phyloP scores from a whole-genome alignment of 768 basidiomycete species.

The Phanerochaete carnosa region DNA sequence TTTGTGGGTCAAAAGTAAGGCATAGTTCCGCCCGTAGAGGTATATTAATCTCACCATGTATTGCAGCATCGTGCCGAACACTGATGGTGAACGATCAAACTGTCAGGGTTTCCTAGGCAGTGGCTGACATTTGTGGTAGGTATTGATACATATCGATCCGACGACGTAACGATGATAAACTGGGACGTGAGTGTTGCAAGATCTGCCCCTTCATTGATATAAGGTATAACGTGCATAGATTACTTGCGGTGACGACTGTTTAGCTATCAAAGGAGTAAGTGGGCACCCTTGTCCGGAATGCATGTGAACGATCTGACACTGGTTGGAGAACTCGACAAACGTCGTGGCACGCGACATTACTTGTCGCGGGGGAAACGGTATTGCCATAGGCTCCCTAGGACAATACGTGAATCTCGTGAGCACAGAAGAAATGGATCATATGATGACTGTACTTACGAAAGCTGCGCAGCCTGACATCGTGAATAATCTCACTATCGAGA shows the following conservation, averaged over 20 bases:
- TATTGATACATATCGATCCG: conserved; percentile 53
- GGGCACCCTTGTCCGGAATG: neutral
- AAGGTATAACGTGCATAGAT: conserved; percentile 22
- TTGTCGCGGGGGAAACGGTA: conserved; percentile 57
- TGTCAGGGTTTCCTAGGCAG: neutral
- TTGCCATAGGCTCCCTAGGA: conserved; percentile 58
- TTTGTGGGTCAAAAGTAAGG: conserved; percentile 49
- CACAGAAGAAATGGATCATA: neutral
- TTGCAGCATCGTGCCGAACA: conserved; percentile 52
- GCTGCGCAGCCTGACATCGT: conserved; percentile 47
- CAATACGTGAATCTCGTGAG: conserved; percentile 51
- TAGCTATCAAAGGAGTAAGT: conserved; percentile 61
- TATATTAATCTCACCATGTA: neutral
- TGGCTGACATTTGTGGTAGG: conserved; percentile 27
- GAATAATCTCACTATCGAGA: conserved; percentile 45
- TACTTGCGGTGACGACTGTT: conserved; percentile 61
- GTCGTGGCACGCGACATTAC: conserved; percentile 44
- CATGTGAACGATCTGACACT: neutral
- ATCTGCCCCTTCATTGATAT: neutral
- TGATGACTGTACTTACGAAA: neutral
- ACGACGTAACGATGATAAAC: conserved; percentile 44
- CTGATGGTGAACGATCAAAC: conserved; percentile 39
- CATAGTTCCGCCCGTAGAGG: neutral
- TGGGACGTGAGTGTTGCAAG: conserved; percentile 39
- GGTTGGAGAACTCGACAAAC: conserved; percentile 50